Evolutionary conservation across 805 yeast species (phyloP).

Genomic region (Starmerella asiatica): DNA sequence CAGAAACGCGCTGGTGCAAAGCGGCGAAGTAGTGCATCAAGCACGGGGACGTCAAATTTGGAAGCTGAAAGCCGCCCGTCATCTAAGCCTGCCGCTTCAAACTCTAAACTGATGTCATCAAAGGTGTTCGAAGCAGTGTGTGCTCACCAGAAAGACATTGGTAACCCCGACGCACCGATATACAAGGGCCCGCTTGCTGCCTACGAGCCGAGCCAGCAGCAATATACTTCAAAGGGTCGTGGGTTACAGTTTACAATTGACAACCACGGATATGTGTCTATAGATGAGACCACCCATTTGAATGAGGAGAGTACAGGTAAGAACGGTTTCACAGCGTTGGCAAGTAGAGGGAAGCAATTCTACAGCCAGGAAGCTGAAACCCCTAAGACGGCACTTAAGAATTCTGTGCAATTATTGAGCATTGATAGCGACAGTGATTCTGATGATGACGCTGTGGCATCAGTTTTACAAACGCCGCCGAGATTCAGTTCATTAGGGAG

Average conservation of each 20-base stretch:
- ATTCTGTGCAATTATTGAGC: background rate
- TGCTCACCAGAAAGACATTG: background rate
- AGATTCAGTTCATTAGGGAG: constrained; percentile 15
- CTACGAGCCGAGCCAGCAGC: constrained; percentile 1
- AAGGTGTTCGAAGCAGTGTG: constrained; percentile 8
- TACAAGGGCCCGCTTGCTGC: background rate
- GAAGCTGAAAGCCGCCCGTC: too few relatives aligned
- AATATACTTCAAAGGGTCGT: constrained; percentile 4
- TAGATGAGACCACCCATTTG: constrained; percentile 1
- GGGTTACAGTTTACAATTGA: constrained; percentile 10
- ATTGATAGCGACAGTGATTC: constrained; percentile 8
- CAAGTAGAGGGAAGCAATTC: too few relatives aligned
- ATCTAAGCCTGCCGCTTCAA: background rate
- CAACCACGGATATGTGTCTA: constrained; percentile 6
- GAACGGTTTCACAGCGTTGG: too few relatives aligned
- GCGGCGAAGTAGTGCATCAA: too few relatives aligned
- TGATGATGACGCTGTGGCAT: constrained; percentile 3
- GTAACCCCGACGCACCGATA: background rate
- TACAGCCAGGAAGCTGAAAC: too few relatives aligned
- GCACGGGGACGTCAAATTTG: too few relatives aligned
- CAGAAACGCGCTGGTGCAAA: too few relatives aligned
- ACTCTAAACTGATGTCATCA: constrained; percentile 6
- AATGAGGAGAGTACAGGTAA: too few relatives aligned
- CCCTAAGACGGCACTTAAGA: background rate
- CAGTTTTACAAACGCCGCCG: constrained; percentile 13